Conservation (phyloP, 2,329 filamentous ascomycete genomes). For the Allantophomopsis cytisporea region DNA sequence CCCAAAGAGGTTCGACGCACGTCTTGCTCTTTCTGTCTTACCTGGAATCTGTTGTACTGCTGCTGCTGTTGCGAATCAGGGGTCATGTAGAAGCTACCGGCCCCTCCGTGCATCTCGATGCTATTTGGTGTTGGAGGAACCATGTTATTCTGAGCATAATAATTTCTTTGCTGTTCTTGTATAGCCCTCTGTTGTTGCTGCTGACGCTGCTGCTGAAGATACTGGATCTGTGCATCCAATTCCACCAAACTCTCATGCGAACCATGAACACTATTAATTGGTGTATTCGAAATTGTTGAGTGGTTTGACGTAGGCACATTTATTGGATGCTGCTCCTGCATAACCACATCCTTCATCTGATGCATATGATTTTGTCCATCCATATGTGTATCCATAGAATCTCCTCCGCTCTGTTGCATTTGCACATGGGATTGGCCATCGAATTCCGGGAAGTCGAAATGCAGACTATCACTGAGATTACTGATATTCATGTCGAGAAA, state of each 20-base stretch:
- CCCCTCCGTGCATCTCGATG: constrained; percentile 55
- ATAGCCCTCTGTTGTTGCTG: constrained; percentile 33
- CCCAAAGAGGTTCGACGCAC: constrained; percentile 22
- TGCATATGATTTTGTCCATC: constrained; percentile 7
- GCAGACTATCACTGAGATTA: constrained; percentile 35
- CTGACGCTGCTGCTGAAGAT: constrained; percentile 48
- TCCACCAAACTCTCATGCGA: constrained; percentile 39
- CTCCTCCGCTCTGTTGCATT: constrained; percentile 15
- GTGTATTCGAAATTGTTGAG: constrained; percentile 24
- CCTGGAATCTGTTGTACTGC: constrained; percentile 46
- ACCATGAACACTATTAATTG: constrained; percentile 27
- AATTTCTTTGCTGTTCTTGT: constrained; percentile 35
- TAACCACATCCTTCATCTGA: constrained; percentile 18
- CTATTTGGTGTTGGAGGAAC: constrained; percentile 74
- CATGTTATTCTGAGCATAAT: constrained; percentile 41
- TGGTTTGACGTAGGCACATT: constrained; percentile 30
- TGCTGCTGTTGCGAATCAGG: constrained; percentile 39
- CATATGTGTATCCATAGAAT: constrained; percentile 34
- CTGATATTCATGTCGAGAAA: constrained; percentile 48
- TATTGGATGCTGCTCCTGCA: constrained; percentile 31
- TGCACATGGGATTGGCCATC: constrained; percentile 19
- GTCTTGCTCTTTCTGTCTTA: constrained; percentile 55
- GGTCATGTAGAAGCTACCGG: constrained; percentile 38
- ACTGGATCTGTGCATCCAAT: constrained; percentile 53
- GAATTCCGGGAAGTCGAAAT: constrained; percentile 47